Base-by-base conservation (phyloP, 2,329 filamentous ascomycete genomes). In the Alternaria arbusti region DNA sequence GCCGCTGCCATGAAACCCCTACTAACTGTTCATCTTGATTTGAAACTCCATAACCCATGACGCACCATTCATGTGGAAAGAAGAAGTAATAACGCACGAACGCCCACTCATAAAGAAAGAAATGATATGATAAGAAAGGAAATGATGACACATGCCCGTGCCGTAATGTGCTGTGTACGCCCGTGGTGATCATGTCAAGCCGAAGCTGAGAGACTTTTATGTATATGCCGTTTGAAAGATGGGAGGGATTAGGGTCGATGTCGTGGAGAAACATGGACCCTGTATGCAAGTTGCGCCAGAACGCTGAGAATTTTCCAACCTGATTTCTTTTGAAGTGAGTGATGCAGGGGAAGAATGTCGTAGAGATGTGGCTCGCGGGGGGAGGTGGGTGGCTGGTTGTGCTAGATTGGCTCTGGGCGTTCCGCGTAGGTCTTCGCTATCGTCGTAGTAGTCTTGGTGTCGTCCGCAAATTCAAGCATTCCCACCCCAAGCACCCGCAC, bases 401-500 rank as follows among this genome's bases (percentile, higher is more conserved):
- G 15, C 15, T 40, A 15, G 1, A 3, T 2, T 10, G 36, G 36
- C 36, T 17, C n/a, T 17, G n/a, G n/a, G 36, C 32, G 15, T 15
- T 1, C 6, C 1, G 30, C 1, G 5, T 7, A 32, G 6, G 3
- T 3, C 5, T 6, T 15, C 4, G 30, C 13, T 13, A 12, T 6
- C 6, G 28, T 30, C 1, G 5, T n/a, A n/a, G n/a, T n/a, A n/a
- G n/a, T n/a, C n/a, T n/a, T n/a, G n/a, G n/a, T n/a, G n/a, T n/a
- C n/a, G n/a, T n/a, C n/a, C n/a, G n/a, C n/a, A n/a, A n/a, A n/a
- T n/a, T n/a, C 52, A 72, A 36, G 70, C 59, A 50, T 70, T 70
- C 44, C 58, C 68, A 9, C 68, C 66, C 72, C 70, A 73, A 7
- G 68, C 63, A 15, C 66, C 70, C 12, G 68, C 63, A 15, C 66